Conservation (phyloP, 495 filamentous ascomycete genomes). For the Podospora pseudocomata region DNA sequence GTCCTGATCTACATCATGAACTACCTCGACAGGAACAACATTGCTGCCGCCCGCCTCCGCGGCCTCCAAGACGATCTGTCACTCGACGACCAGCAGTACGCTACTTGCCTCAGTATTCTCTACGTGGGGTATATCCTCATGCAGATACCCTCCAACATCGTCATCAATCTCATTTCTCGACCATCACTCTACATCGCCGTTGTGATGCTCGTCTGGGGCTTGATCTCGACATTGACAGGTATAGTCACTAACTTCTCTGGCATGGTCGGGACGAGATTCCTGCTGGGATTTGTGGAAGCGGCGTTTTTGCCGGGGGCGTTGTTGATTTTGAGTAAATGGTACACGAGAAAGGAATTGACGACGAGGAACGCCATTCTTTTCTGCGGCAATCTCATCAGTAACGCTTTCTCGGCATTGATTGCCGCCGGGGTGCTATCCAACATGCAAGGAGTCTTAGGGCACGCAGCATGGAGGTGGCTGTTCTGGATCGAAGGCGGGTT, state of each 20-base stretch:
- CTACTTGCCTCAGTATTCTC: constrained; percentile 40
- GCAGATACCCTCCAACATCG: constrained; percentile 44
- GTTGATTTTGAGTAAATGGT: constrained; percentile 54
- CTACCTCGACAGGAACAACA: constrained; percentile 66
- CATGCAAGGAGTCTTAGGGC: constrained; percentile 46
- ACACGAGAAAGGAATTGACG: constrained; percentile 51
- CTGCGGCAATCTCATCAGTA: constrained; percentile 57
- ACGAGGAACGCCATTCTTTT: constrained; percentile 58
- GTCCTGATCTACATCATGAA: constrained; percentile 68
- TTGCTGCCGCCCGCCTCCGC: constrained; percentile 46
- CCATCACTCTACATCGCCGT: constrained; percentile 46
- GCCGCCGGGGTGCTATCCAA: constrained; percentile 53
- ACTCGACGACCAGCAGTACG: constrained; percentile 38
- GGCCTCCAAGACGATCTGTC: constrained; percentile 44
- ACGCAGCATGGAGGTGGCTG: constrained; percentile 59
- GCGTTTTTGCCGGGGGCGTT: constrained; percentile 45
- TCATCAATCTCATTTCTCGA: constrained; percentile 39
- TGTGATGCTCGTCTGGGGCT: constrained; percentile 65
- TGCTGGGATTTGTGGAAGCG: constrained; percentile 59
- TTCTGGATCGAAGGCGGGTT: constrained; percentile 67
- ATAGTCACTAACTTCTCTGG: constrained; percentile 56
- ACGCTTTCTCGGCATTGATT: constrained; percentile 59
- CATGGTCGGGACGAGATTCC: constrained; percentile 61
- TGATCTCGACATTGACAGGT: constrained; percentile 60
- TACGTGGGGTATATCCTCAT: constrained; percentile 56